Conservation (phyloP, 352 stramenopile genomes). For the Thalassiosira oceanica region DNA sequence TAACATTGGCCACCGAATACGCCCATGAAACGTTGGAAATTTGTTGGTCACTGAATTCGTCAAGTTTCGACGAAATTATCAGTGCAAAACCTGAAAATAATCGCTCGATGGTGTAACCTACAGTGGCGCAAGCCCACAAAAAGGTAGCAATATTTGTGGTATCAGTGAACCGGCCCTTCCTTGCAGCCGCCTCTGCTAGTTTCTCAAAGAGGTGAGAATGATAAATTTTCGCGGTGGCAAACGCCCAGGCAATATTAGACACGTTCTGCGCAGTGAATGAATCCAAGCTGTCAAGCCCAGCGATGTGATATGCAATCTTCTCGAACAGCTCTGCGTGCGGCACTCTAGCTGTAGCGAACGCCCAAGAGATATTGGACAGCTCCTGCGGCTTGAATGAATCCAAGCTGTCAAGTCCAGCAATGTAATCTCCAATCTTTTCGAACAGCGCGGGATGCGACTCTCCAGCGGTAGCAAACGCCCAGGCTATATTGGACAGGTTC, state of each 20-base stretch:
- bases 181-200: constrained; percentile 11
- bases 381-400: constrained; percentile 2
- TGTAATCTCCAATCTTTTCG: not conserved
- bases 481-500: too few species aligned
- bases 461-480: constrained; percentile 1
- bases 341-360: constrained; percentile 2
- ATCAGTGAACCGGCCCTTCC: constrained; percentile 4
- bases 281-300: not conserved
- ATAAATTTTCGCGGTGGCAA: constrained; percentile 23
- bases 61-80: too few species aligned
- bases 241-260: constrained; percentile 33
- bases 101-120: not conserved
- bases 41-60: constrained; percentile 1
- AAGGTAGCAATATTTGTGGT: constrained; percentile 25
- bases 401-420: not conserved
- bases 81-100: too few species aligned
- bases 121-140: constrained; percentile 25
- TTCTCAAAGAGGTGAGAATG: constrained; percentile 15
- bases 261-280: constrained; percentile 3
- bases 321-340: not conserved
- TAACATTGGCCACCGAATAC: constrained; percentile 20
- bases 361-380: constrained; percentile 15
- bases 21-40: constrained; percentile 13
- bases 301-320: not conserved
- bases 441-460: constrained; percentile 7